phyloP scores from a whole-genome alignment of 441 rosid genomes.

The Populus hybrid region DNA sequence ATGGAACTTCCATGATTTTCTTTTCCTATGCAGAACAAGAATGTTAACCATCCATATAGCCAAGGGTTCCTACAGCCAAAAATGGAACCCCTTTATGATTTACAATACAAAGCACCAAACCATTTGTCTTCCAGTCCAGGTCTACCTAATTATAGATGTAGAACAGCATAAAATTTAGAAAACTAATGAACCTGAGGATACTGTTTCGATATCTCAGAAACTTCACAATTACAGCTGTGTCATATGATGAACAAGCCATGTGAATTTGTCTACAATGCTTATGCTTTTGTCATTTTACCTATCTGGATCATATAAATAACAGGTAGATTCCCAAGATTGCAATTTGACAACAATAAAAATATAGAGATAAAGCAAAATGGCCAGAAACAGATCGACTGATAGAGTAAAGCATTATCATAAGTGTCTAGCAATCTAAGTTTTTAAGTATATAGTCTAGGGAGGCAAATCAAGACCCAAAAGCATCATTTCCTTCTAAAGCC shows the following conservation, averaged over 20 bases:
- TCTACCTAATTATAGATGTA: background rate
- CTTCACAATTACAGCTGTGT: background rate
- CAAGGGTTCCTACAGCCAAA: background rate
- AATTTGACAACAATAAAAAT: background rate
- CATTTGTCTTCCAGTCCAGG: background rate
- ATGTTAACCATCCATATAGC: background rate
- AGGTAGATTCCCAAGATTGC: background rate
- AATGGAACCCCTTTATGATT: background rate
- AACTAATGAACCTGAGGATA: too few relatives aligned
- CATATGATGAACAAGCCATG: background rate
- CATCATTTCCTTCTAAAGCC: too few relatives aligned
- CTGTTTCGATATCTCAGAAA: background rate
- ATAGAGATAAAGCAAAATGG: too few relatives aligned
- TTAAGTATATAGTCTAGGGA: too few relatives aligned
- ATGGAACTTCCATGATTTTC: background rate
- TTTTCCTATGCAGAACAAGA: background rate
- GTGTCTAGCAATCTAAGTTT: too few relatives aligned
- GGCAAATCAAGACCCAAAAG: too few relatives aligned
- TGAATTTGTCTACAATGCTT: background rate
- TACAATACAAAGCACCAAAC: background rate
- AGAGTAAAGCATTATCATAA: too few relatives aligned
- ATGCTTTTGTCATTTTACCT: background rate
- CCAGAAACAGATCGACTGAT: too few relatives aligned
- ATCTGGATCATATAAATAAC: background rate
- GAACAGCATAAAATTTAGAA: background rate